Conservation (phyloP, 73 alveolate species). For the Diophrys sp. region DNA sequence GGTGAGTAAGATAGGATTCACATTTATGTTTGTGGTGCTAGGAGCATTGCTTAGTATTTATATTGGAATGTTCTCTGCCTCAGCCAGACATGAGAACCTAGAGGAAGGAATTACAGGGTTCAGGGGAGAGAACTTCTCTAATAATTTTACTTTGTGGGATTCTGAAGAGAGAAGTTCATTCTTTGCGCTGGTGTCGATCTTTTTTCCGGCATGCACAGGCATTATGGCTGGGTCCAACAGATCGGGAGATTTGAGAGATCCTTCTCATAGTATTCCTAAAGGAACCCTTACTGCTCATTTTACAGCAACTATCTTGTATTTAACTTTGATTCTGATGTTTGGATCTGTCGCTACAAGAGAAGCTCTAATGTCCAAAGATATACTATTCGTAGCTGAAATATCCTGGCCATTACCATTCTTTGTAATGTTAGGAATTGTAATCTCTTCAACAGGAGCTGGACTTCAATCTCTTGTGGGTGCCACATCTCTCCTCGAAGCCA, state of each 20-base stretch:
- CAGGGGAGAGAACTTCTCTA: conserved; percentile 27
- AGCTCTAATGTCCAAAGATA: conserved; percentile 18
- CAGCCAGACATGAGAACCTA: conserved; percentile 13
- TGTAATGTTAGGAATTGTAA: conserved; percentile 43
- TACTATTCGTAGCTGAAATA: conserved; percentile 52
- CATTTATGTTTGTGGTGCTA: conserved; percentile 17
- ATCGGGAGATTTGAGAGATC: conserved; percentile 34
- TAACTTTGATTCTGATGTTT: conserved; percentile 15
- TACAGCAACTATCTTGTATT: conserved; percentile 22
- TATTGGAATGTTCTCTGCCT: conserved; percentile 49
- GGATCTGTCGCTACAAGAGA: conserved; percentile 44
- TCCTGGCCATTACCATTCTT: conserved; percentile 58
- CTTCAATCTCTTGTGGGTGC: conserved; percentile 49
- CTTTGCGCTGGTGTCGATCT: conserved; percentile 28
- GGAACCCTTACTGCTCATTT: conserved; percentile 56
- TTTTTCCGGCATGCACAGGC: conserved; percentile 62
- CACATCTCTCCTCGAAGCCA: conserved; percentile 39
- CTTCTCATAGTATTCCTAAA: conserved; percentile 41
- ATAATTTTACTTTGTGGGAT: conserved; percentile 29
- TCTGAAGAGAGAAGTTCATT: conserved; percentile 16
- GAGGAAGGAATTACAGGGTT: conserved; percentile 41
- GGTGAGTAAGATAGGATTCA: conserved; percentile 36
- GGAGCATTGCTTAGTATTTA: conserved; percentile 39
- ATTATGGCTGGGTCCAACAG: conserved; percentile 54
- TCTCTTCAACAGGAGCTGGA: conserved; percentile 55